These are phyloP conservation scores for Candida maris DNA, from an alignment of 805 yeast species.

Conservation along the genomic window DNA sequence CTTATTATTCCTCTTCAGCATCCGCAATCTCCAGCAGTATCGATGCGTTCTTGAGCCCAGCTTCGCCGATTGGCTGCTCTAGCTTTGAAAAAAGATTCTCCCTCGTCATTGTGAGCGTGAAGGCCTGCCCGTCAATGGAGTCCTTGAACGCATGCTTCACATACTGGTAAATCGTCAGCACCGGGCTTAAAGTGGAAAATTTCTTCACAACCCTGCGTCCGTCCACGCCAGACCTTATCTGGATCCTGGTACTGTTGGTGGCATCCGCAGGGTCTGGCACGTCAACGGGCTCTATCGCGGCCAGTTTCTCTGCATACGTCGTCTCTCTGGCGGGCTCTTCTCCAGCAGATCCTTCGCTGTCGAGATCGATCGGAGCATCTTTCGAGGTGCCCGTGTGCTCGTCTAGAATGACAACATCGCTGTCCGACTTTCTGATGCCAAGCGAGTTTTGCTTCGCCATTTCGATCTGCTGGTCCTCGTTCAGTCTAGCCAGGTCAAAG, in stretches of 20 bases:
- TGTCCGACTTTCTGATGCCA: constrained; percentile 23
- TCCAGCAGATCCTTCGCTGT: constrained; percentile 15
- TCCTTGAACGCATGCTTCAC: constrained; percentile 56
- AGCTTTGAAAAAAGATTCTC: constrained; percentile 52
- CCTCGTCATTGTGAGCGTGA: constrained; percentile 57
- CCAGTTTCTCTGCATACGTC: constrained; percentile 17
- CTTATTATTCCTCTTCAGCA: constrained; percentile 13
- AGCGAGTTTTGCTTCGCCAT: constrained; percentile 70
- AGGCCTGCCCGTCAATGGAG: constrained; percentile 39
- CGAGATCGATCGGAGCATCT: constrained; percentile 20
- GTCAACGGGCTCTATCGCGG: constrained; percentile 26
- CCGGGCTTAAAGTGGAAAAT: constrained; percentile 56
- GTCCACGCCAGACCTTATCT: constrained; percentile 73
- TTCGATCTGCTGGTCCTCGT: constrained; percentile 83
- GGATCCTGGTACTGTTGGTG: constrained; percentile 66
- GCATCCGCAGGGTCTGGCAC: constrained; percentile 64
- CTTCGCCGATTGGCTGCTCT: constrained; percentile 59
- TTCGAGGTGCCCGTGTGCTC: constrained; percentile 18
- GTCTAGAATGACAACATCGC: constrained; percentile 23
- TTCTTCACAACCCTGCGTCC: constrained; percentile 80
- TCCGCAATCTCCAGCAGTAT: constrained; percentile 58
- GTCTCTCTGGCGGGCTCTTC: constrained; percentile 10
- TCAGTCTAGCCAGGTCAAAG: constrained; percentile 59
- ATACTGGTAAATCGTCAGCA: constrained; percentile 57
- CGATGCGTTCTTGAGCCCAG: constrained; percentile 81